These are phyloP conservation scores for Epithele typhae DNA, from an alignment of 768 basidiomycete species.

Conservation along the genomic window DNA sequence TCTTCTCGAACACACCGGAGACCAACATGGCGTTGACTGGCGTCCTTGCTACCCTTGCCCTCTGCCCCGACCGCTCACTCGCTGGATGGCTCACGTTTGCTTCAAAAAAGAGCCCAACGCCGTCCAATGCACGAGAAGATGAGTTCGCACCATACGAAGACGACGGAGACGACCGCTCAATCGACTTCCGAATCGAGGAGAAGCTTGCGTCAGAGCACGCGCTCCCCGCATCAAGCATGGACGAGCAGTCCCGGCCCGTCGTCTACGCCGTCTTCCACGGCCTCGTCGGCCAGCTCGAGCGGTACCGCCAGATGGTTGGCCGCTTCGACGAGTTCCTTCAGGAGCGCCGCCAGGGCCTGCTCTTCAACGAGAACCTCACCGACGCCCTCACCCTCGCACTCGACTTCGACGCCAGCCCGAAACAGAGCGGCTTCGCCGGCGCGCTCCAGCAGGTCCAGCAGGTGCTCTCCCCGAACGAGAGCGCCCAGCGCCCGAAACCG, in stretches of 20 bases:
- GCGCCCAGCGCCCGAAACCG: slow-evolving; percentile 25
- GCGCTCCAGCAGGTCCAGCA: background rate
- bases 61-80: slow-evolving; percentile 83
- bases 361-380: slow-evolving; percentile 88
- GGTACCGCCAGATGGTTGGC: slow-evolving; percentile 69
- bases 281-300: slow-evolving; percentile 76
- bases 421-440: slow-evolving; percentile 25
- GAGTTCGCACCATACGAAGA: slow-evolving; percentile 30
- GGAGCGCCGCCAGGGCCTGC: slow-evolving; percentile 82
- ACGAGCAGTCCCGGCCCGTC: slow-evolving; percentile 71
- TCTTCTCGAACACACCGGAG: slow-evolving; percentile 84
- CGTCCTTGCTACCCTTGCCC: slow-evolving; percentile 70
- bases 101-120: slow-evolving; percentile 32
- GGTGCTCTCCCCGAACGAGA: slow-evolving; percentile 20
- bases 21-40: slow-evolving; percentile 88
- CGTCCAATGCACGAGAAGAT: slow-evolving; percentile 12
- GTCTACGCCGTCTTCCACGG: slow-evolving; percentile 78
- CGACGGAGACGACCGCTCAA: slow-evolving; percentile 76
- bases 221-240: slow-evolving; percentile 63
- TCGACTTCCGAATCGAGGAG: slow-evolving; percentile 72
- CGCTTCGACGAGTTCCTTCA: slow-evolving; percentile 81
- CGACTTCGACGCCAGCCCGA: slow-evolving; percentile 46
- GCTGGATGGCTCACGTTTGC: slow-evolving; percentile 86
- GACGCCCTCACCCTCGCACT: slow-evolving; percentile 79
- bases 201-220: slow-evolving; percentile 52